These are phyloP conservation scores for Lasiodiplodia sp. DNA, from an alignment of 2,329 filamentous ascomycete genomes.

Conservation along the genomic window DNA sequence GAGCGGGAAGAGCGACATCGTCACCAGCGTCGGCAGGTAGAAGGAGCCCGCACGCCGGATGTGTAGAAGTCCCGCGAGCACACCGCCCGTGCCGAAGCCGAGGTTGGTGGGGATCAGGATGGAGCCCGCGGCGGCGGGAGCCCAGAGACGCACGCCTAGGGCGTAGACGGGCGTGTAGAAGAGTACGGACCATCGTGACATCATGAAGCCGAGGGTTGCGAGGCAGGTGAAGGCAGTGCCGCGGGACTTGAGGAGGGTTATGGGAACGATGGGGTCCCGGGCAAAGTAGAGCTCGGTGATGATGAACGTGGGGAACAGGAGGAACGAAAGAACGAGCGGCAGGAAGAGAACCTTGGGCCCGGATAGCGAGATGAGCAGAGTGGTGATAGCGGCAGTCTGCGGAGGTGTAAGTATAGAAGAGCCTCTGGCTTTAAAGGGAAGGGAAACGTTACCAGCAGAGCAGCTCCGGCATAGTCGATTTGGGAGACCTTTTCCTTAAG, in stretches of 20 bases:
- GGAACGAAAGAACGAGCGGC: slow-evolving; percentile 67
- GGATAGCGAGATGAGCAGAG: slow-evolving; percentile 75
- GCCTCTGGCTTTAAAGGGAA: not conserved
- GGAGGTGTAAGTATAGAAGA: not conserved
- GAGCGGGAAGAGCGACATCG: slow-evolving; percentile 67
- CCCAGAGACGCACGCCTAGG: slow-evolving; percentile 74
- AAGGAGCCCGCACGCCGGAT: slow-evolving; percentile 77
- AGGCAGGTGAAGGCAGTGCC: slow-evolving; percentile 77
- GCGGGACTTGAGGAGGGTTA: slow-evolving; percentile 72
- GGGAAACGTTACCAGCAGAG: slow-evolving; percentile 56
- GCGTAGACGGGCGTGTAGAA: slow-evolving; percentile 85
- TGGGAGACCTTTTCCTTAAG: slow-evolving; percentile 63
- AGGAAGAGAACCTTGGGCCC: slow-evolving; percentile 66
- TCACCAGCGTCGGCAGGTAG: slow-evolving; percentile 68
- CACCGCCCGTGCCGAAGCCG: slow-evolving; percentile 77
- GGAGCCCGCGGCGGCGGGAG: slow-evolving; percentile 73
- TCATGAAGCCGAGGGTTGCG: slow-evolving; percentile 79
- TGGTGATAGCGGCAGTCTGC: slow-evolving; percentile 69
- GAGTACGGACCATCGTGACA: slow-evolving; percentile 78
- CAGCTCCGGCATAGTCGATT: slow-evolving; percentile 78
- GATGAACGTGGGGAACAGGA: slow-evolving; percentile 64
- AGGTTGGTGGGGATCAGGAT: slow-evolving; percentile 83
- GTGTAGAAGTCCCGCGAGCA: slow-evolving; percentile 77
- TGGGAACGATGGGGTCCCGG: slow-evolving; percentile 75
- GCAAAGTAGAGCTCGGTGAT: slow-evolving; percentile 70